phyloP scores from a whole-genome alignment of 164 flowering plant genomes.

The Santalum album region DNA sequence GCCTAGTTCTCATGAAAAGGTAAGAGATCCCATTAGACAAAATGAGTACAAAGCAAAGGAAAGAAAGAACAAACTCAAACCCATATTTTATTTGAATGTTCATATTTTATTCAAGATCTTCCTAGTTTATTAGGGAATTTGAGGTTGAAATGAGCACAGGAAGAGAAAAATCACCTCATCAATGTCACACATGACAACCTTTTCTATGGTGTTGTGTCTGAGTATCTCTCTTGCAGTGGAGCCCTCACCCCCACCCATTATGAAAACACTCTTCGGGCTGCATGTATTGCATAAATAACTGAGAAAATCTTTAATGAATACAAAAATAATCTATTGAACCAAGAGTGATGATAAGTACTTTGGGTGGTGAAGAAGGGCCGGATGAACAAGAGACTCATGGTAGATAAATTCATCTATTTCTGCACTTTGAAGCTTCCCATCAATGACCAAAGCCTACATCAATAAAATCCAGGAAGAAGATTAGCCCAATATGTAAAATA shows the following conservation, averaged over 20 bases:
- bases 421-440: slow-evolving; percentile 96
- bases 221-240: slow-evolving; percentile 86
- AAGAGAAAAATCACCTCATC: slow-evolving; percentile 48
- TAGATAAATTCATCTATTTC: slow-evolving; percentile 90
- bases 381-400: slow-evolving; percentile 93
- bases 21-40: too few relatives aligned
- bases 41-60: too few relatives aligned
- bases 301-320: slow-evolving; percentile 1
- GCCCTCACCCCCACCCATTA: slow-evolving; percentile 97
- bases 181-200: slow-evolving; percentile 86
- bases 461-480: neutral
- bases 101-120: too few relatives aligned
- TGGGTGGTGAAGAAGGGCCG: slow-evolving; percentile 73
- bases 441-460: slow-evolving; percentile 66
- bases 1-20: too few relatives aligned
- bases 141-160: too few relatives aligned
- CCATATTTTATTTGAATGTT: too few relatives aligned
- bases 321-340: neutral
- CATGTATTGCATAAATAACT: too few relatives aligned
- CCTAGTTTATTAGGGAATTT: too few relatives aligned
- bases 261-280: slow-evolving; percentile 60
- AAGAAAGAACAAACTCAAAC: too few relatives aligned
- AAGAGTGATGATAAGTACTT: slow-evolving; percentile 24
- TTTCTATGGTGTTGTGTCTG: slow-evolving; percentile 54
- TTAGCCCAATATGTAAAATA: neutral